Evolutionary conservation across 2,329 filamentous ascomycete genomes (phyloP).

Genomic region (Verticillium nubilum): DNA sequence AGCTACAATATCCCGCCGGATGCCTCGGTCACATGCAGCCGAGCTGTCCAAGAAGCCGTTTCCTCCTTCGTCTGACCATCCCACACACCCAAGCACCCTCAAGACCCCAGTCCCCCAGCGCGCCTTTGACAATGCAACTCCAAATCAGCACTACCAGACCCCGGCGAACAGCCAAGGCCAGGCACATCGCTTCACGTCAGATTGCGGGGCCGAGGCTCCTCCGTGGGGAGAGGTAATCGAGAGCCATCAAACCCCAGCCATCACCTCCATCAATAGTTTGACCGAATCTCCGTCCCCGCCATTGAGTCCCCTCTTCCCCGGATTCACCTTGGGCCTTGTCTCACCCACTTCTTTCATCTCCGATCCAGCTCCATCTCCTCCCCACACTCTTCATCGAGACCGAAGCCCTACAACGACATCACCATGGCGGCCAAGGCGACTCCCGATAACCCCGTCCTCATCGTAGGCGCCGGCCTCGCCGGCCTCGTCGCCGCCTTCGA

Average conservation of each 20-base stretch:
- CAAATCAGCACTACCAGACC: background rate
- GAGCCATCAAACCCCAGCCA: background rate
- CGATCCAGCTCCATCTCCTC: background rate
- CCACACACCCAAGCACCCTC: background rate
- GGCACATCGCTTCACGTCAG: background rate
- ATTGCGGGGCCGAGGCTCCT: background rate
- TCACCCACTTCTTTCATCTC: background rate
- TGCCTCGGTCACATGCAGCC: background rate
- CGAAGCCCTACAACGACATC: background rate
- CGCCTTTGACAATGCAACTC: no score
- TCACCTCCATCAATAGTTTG: background rate
- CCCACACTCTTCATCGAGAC: background rate
- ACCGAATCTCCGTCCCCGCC: background rate
- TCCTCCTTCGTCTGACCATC: background rate
- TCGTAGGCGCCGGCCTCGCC: constrained; percentile 51
- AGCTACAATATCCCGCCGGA: background rate
- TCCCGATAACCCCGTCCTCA: constrained; percentile 38
- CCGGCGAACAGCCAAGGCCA: background rate
- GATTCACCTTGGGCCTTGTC: background rate
- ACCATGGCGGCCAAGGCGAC: background rate
- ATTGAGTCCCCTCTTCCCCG: background rate
- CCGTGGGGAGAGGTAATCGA: background rate
- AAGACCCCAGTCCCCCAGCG: no score
- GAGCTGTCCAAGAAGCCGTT: background rate
- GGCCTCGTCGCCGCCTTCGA: constrained; percentile 57